Conservation (phyloP, 1,284 basidiomycete genomes). For the Cryptococcus depauperatus region DNA sequence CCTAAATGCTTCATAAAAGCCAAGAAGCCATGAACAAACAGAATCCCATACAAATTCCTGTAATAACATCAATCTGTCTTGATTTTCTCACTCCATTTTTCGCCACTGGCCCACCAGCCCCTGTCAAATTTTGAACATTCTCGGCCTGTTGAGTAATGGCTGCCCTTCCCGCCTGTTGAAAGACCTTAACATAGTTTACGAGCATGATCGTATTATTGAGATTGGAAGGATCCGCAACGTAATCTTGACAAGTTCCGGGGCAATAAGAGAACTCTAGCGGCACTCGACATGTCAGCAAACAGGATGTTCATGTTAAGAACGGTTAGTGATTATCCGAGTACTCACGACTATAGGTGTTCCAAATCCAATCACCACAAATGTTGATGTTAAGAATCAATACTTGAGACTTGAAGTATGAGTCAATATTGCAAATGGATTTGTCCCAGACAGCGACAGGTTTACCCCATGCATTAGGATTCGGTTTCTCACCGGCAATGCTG, state of each 20-base stretch:
- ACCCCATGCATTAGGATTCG: constrained; percentile 58
- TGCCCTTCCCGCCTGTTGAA: constrained; percentile 23
- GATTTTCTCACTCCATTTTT: neutral
- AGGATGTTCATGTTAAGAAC: too few species aligned
- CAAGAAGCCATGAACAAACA: too few species aligned
- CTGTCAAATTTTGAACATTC: constrained; percentile 22
- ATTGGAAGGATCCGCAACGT: constrained; percentile 54
- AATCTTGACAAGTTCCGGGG: constrained; percentile 59
- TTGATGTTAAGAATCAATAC: constrained; percentile 60
- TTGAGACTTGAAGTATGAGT: constrained; percentile 62
- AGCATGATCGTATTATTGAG: constrained; percentile 41
- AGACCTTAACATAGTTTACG: constrained; percentile 40
- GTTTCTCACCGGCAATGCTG: constrained; percentile 51
- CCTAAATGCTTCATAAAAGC: too few species aligned
- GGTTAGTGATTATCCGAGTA: neutral
- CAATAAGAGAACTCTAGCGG: constrained; percentile 50
- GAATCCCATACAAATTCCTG: too few species aligned
- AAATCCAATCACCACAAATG: constrained; percentile 55
- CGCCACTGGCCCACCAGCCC: constrained; percentile 21
- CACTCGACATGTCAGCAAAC: neutral
- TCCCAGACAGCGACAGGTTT: constrained; percentile 60
- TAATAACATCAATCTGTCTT: too few species aligned
- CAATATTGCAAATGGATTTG: constrained; percentile 56
- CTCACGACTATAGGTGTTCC: constrained; percentile 49
- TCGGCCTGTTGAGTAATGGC: constrained; percentile 15